Percentiles rank a stretch among this genome's conserved stretches.
Conservation (phyloP, 129 eudicot genomes). For the Gnaphalium uliginosum region DNA sequence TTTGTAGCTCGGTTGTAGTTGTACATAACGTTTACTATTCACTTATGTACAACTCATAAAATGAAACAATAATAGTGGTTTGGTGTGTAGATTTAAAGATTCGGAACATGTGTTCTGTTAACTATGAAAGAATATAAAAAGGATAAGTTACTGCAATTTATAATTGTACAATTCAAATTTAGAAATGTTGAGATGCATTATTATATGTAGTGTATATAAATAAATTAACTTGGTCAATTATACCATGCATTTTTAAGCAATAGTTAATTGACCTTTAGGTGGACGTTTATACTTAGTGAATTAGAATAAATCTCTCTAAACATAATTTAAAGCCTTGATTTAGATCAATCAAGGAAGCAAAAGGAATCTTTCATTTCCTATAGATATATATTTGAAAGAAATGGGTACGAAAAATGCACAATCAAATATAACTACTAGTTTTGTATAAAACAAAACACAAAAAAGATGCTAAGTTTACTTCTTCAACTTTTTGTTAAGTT, state of each 20-base stretch:
- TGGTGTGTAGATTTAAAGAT: too few species aligned
- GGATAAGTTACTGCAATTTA: too few species aligned
- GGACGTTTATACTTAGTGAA: not conserved
- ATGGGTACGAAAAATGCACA: not conserved
- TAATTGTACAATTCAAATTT: too few species aligned
- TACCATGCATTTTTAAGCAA: not conserved
- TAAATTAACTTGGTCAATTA: not conserved
- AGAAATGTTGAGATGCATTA: too few species aligned
- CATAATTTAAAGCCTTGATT: not conserved
- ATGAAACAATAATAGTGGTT: too few species aligned
- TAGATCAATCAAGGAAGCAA: constrained; percentile 3
- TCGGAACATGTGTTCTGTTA: too few species aligned
- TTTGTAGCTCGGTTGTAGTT: too few species aligned
- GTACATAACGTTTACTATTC: too few species aligned
- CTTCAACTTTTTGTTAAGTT: not conserved
- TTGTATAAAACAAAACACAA: too few species aligned
- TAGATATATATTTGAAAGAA: not conserved
- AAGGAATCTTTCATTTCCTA: constrained; percentile 5
- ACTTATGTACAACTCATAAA: too few species aligned
- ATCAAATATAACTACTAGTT: not conserved
- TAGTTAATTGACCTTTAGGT: not conserved
- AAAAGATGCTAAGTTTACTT: not conserved
- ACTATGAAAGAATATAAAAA: too few species aligned
- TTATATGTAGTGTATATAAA: too few species aligned
- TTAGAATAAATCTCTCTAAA: not conserved